These are phyloP conservation scores for Podochytrium sp. DNA, from an alignment of 192 early-diverging fungal genomes.

Conservation along the genomic window DNA sequence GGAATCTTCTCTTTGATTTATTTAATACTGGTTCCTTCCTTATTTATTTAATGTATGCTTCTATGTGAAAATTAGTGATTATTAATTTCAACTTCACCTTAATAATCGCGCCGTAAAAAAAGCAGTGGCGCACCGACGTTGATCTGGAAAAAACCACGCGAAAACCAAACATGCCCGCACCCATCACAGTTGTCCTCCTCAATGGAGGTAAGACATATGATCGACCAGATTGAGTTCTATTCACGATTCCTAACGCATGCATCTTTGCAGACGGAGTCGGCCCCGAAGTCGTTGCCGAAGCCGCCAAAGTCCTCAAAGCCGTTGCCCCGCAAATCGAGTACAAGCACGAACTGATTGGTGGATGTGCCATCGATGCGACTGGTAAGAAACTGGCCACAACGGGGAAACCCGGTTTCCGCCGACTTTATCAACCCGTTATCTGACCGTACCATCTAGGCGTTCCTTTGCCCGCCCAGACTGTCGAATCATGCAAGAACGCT, in stretches of 20 bases:
- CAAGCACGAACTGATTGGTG: slow-evolving; percentile 83
- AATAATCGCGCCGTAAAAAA: too few relatives aligned
- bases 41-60: too few relatives aligned
- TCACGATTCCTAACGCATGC: background rate
- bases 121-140: too few relatives aligned
- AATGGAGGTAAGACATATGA: slow-evolving; percentile 10
- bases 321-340: slow-evolving; percentile 65
- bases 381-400: slow-evolving; percentile 47
- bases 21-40: too few relatives aligned
- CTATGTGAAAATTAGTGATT: too few relatives aligned
- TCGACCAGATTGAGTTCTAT: too few relatives aligned
- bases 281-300: slow-evolving; percentile 92
- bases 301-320: slow-evolving; percentile 84
- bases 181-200: slow-evolving; percentile 6
- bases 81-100: too few relatives aligned
- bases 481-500: slow-evolving; percentile 78
- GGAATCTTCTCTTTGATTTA: too few relatives aligned
- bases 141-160: too few relatives aligned
- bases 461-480: slow-evolving; percentile 83
- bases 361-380: slow-evolving; percentile 87
- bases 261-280: slow-evolving; percentile 80
- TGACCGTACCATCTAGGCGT: slow-evolving; percentile 31
- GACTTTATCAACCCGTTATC: background rate
- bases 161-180: too few relatives aligned
- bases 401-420: background rate